Evolutionary conservation across 2,329 filamentous ascomycete genomes (phyloP), one percentile per base, ranked within the genome.

Genomic region (Penicillium sp.): DNA sequence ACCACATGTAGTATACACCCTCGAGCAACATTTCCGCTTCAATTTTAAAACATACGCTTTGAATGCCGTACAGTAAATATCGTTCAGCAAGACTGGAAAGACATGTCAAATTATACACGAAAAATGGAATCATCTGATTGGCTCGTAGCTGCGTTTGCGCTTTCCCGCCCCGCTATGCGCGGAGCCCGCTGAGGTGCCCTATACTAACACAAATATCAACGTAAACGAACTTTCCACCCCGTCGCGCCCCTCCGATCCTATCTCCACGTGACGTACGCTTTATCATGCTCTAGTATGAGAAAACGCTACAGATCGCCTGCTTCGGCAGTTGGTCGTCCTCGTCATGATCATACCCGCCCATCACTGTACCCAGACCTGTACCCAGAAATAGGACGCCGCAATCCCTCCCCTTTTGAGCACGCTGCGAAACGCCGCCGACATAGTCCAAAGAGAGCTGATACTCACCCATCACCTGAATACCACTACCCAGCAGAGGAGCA

Each of bases 241-340:
- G 27, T 31, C 29, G 11, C 29, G 11, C 29, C 4, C 29, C 10
- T 31, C 29, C 29, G 10, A 11, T 31, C 35, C 27, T 49, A 43
- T 39, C 33, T 44, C 19, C 52, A 31, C 33, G 42, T 53, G 59
- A 39, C 8, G 26, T n/a, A 13, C 14, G 3, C 1, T 29, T 2
- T 11, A 29, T 10, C 11, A n/a, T 49, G 37, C 44, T 46, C 57
- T 64, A 42, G 59, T 31, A 33, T 16, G 16, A 21, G 42, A 4
- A n/a, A 29, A 35, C 33, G 11, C 29, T 33, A 42, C 46, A 72
- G 69, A 42, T 65, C 65, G 52, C 79, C 84, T 64, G 80, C 81
- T 33, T 84, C 82, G 14, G 81, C 81, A 52, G 82, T 84, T 56
- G 76, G 82, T 37, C 64, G 84, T 19, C 82, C 82, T 33, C 81